A percentile compares a stretch with the other conserved stretches of the same genome.
Evolutionary conservation across 495 filamentous ascomycete species (phyloP).

Genomic region (Aspergillus baeticus): DNA sequence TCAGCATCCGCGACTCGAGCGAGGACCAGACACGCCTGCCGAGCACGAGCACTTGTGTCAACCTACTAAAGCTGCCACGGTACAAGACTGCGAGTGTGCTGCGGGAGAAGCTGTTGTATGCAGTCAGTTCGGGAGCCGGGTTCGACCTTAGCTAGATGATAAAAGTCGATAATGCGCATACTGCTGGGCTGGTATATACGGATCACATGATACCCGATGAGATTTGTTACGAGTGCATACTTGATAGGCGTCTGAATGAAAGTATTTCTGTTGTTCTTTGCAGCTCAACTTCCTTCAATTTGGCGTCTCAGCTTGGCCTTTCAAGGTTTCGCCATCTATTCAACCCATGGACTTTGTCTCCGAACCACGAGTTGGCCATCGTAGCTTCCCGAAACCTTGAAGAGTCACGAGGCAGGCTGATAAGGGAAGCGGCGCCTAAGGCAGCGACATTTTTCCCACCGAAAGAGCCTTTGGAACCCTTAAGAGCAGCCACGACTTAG

Average conservation of each 20-base stretch:
- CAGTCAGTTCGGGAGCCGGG: constrained; percentile 85
- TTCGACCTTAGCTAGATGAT: constrained; percentile 78
- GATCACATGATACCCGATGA: background rate
- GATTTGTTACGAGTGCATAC: background rate
- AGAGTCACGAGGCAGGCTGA: background rate
- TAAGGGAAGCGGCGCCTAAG: constrained; percentile 7
- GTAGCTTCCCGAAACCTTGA: background rate
- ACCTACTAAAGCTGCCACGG: constrained; percentile 87
- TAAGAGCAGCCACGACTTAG: constrained; percentile 20
- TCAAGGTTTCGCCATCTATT: too few relatives aligned
- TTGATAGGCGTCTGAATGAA: background rate
- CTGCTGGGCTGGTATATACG: background rate
- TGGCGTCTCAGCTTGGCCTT: too few relatives aligned
- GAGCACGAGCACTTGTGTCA: constrained; percentile 96
- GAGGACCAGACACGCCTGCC: constrained; percentile 77
- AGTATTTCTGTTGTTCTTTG: background rate
- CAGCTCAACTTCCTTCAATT: background rate
- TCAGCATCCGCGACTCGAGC: constrained; percentile 87
- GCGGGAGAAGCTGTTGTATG: constrained; percentile 82
- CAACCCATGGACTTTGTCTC: background rate
- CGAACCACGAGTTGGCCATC: background rate
- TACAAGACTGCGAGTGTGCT: constrained; percentile 64
- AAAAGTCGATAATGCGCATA: background rate
- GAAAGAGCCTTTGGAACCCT: constrained; percentile 16
- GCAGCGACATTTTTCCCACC: background rate